Percentiles rank a stretch among this genome's conserved stretches.
Evolutionary conservation across 176 grass and related monocot genomes (phyloP).

Genomic region (Eleusine coracana): DNA sequence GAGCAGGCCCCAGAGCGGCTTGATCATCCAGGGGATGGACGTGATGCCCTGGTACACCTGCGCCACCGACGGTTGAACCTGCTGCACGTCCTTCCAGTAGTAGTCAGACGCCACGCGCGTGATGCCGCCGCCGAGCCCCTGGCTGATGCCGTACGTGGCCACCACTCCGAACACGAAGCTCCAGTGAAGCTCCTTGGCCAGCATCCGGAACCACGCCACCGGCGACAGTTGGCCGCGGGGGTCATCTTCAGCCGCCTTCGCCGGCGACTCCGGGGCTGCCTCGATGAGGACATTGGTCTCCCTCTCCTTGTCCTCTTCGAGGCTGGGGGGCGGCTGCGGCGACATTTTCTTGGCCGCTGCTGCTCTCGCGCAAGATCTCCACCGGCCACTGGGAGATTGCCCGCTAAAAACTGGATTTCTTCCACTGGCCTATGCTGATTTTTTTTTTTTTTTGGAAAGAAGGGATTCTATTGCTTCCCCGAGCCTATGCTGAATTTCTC

Average conservation of each 20-base stretch:
- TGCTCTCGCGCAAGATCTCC: constrained; percentile 36
- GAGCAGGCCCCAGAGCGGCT: constrained; percentile 86
- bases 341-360: constrained; percentile 36
- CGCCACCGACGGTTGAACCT: constrained; percentile 78
- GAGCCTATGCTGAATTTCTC: neutral
- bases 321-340: constrained; percentile 8
- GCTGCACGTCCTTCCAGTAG: constrained; percentile 98
- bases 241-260: constrained; percentile 19
- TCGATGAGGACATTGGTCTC: constrained; percentile 58
- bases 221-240: constrained; percentile 44
- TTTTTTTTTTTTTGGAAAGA: no score
- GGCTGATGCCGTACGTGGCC: constrained; percentile 67
- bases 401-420: constrained; percentile 28
- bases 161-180: constrained; percentile 78
- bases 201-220: constrained; percentile 74
- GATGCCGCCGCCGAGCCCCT: constrained; percentile 75
- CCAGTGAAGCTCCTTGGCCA: constrained; percentile 79
- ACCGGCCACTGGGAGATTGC: neutral
- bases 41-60: constrained; percentile 92
- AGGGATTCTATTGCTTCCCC: no score
- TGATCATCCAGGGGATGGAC: constrained; percentile 86
- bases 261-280: constrained; percentile 6
- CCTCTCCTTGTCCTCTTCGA: constrained; percentile 46
- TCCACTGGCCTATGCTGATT: neutral
- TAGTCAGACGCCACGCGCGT: constrained; percentile 76